These are phyloP conservation scores for Sporothrix curviconia DNA, from an alignment of 2,329 filamentous ascomycete genomes.

Conservation along the genomic window DNA sequence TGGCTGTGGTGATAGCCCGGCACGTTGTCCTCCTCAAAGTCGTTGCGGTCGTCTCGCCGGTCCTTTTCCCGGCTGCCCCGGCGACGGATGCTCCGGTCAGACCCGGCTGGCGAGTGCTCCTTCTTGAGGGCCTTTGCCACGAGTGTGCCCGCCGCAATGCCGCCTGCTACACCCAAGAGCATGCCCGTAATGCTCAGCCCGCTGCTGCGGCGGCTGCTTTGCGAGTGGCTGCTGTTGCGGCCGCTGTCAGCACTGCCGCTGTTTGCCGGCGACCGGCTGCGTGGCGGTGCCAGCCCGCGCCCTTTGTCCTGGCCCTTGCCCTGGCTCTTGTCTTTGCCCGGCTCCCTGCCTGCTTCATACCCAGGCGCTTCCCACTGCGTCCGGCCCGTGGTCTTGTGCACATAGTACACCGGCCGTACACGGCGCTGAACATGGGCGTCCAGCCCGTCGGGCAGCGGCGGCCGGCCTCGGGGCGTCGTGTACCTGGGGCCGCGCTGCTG, in stretches of 20 bases:
- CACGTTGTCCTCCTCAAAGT: slow-evolving; percentile 5
- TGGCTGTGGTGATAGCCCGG: neutral
- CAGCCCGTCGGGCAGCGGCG: slow-evolving; percentile 48
- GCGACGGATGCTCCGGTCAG: neutral
- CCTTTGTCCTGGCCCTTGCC: neutral
- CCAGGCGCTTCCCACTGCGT: slow-evolving; percentile 48
- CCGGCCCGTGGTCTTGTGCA: slow-evolving; percentile 48
- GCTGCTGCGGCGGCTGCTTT: neutral
- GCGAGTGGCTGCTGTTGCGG: neutral
- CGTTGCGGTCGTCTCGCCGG: neutral
- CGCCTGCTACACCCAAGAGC: slow-evolving; percentile 12
- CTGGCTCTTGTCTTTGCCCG: neutral
- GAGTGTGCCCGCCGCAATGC: slow-evolving; percentile 12
- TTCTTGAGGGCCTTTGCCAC: slow-evolving; percentile 6
- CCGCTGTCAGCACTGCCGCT: neutral
- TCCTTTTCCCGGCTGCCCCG: neutral
- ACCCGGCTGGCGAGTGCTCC: neutral
- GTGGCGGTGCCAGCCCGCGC: neutral
- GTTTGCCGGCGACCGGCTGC: neutral
- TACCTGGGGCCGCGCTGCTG: slow-evolving; percentile 9
- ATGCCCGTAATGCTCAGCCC: neutral
- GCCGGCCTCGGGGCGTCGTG: slow-evolving; percentile 28
- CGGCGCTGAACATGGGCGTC: slow-evolving; percentile 49
- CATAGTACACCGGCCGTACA: slow-evolving; percentile 49
- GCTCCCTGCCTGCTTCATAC: slow-evolving; percentile 11